Evolutionary conservation across 768 basidiomycete genomes (phyloP), one percentile per base, ranked within the genome.

Genomic region (Tulasnella sp.): DNA sequence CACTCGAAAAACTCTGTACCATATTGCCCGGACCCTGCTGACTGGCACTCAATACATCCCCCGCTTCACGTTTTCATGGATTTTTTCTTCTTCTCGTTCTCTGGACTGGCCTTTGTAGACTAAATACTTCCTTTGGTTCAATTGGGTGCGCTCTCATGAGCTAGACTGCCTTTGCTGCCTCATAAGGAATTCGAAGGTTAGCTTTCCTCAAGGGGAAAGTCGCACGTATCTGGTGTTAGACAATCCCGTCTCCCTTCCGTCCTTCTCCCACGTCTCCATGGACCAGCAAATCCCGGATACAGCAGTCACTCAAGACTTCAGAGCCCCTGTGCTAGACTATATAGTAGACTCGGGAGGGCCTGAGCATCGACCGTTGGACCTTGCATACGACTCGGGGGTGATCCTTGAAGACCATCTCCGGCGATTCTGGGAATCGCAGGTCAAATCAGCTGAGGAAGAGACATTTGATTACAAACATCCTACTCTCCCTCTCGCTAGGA

Each of bases 341-440:
- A 59, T 59, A 22, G 52, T 59, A 9, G 52, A 59, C 52, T 59
- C 52, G 26, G 52, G 52, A 59, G 52, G 52, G 52, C 52, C 52
- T 59, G 52, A 59, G 14, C 52, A 59, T 32, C 52, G 52, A 22
- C 52, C 52, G 14, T 40, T 65, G 39, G 64, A 65, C 64, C 64
- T 40, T 11, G 64, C 64, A 26, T 47, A 52, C 69, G 69, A 70
- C 42, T 34, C 69, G 12, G 47, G 22, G 3, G 37, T 62, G 26
- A 52, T 52, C 26, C 44, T 96, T 59, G 89, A 93, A 76, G 88
- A 90, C 44, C 95, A 95, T 78, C 82, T 96, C 71, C 87, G 88
- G 71, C 86, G 87, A 4, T 96, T 97, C 80, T 97, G 95, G 95
- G 91, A 92, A 77, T 81, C 92, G 52, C 93, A 95, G 78, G 86